A percentile compares a stretch with the other conserved stretches of the same genome.
phyloP scores from a whole-genome alignment of 176 grass and related monocot species.

The Paspalum notatum region DNA sequence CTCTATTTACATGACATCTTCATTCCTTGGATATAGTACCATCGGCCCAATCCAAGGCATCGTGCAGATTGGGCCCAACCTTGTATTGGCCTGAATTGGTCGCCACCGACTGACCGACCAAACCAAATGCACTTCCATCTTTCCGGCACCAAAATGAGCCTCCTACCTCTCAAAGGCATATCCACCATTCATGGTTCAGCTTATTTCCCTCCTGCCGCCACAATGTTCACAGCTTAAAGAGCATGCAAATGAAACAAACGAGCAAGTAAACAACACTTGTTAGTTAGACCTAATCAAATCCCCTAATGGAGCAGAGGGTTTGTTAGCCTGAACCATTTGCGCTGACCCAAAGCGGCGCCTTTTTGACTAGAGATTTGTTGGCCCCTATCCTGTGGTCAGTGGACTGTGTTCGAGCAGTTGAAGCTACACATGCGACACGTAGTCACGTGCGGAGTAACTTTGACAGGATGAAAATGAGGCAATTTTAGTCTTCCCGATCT shows the following conservation, averaged over 20 bases:
- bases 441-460: background rate
- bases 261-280: conserved; percentile 13
- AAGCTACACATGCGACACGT: background rate
- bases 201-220: background rate
- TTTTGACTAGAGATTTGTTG: conserved; percentile 21
- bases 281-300: conserved; percentile 27
- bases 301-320: conserved; percentile 46
- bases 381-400: conserved; percentile 16
- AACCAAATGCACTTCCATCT: background rate
- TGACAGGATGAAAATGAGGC: background rate
- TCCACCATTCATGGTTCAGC: conserved; percentile 17
- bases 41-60: background rate
- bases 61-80: background rate
- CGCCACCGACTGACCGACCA: conserved; percentile 8
- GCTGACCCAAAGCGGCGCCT: conserved; percentile 2
- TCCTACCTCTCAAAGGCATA: background rate
- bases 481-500: background rate
- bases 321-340: conserved; percentile 35
- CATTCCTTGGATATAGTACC: background rate
- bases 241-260: background rate
- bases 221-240: background rate
- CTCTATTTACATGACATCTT: background rate
- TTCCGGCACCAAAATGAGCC: conserved; percentile 1
- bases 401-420: conserved; percentile 46
- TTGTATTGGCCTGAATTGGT: background rate